Evolutionary conservation across 371 early-diverging fungal genomes (phyloP).

Genomic region (Cladochytrium tenue): DNA sequence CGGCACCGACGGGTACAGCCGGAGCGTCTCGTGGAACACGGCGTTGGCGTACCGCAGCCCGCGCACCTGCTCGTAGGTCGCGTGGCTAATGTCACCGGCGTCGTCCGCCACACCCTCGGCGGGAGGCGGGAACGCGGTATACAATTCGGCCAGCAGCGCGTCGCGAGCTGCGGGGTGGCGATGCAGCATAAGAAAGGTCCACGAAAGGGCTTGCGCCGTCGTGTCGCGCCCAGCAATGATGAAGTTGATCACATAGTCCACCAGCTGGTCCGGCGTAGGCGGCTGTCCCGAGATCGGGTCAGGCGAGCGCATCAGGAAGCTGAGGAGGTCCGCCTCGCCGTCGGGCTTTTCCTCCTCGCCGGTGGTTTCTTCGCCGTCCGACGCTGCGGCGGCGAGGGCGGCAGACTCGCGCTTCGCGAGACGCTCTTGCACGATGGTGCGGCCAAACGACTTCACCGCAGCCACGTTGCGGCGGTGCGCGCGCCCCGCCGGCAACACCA

Average conservation of each 20-base stretch:
- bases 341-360: conserved; percentile 63
- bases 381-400: background rate
- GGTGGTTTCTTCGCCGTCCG: conserved; percentile 57
- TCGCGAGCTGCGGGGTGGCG: conserved; percentile 46
- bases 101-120: conserved; percentile 34
- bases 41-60: conserved; percentile 30
- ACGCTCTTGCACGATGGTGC: conserved; percentile 3
- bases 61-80: conserved; percentile 51
- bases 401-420: background rate
- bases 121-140: no score
- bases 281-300: no score
- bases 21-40: no score
- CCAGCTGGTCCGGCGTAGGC: conserved; percentile 53
- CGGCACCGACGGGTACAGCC: conserved; percentile 75
- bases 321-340: conserved; percentile 28
- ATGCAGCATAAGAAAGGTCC: conserved; percentile 63
- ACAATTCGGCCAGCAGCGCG: conserved; percentile 53
- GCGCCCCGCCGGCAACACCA: background rate
- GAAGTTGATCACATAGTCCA: conserved; percentile 72
- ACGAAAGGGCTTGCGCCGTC: conserved; percentile 70
- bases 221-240: conserved; percentile 70
- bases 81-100: conserved; percentile 25
- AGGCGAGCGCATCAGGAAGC: background rate
- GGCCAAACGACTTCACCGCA: conserved; percentile 8
- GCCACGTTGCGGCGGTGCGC: background rate